These are phyloP conservation scores for Termitomyces sp. DNA, from an alignment of 1,284 basidiomycete species.

Conservation along the genomic window DNA sequence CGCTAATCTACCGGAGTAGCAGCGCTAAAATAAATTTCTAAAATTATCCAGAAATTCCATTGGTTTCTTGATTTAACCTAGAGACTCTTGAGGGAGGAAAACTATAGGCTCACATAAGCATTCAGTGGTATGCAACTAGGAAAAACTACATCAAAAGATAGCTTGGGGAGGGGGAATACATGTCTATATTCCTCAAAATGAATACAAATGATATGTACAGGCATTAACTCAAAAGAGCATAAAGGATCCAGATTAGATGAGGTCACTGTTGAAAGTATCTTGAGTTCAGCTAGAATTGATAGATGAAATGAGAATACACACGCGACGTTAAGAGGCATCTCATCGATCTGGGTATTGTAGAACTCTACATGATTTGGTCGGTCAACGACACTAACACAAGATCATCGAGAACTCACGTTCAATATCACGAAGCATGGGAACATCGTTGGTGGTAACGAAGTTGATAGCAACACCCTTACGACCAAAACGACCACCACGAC, in stretches of 20 bases:
- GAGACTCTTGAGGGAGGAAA: neutral
- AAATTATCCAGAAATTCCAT: neutral
- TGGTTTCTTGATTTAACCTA: no score
- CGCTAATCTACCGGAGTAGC: neutral
- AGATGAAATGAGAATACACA: conserved; percentile 16
- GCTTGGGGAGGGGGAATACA: neutral
- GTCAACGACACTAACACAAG: neutral
- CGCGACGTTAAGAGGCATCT: conserved; percentile 93
- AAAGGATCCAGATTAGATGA: conserved; percentile 27
- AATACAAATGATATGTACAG: conserved; percentile 12
- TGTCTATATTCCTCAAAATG: conserved; percentile 9
- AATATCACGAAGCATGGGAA: conserved; percentile 86
- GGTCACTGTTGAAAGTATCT: conserved; percentile 31
- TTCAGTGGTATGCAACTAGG: no score
- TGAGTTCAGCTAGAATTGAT: neutral
- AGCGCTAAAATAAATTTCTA: neutral
- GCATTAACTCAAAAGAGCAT: conserved; percentile 7
- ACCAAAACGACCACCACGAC: conserved; percentile 88
- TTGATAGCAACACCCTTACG: conserved; percentile 61
- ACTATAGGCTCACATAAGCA: no score
- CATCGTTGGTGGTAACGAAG: conserved; percentile 86
- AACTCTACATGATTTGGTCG: conserved; percentile 42
- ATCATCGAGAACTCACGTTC: conserved; percentile 54
- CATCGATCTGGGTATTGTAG: conserved; percentile 86
- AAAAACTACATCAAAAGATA: neutral